Percentiles rank a stretch among this genome's conserved stretches.
Conservation (phyloP, 2,329 filamentous ascomycete genomes). For the Didymella pinodella region DNA sequence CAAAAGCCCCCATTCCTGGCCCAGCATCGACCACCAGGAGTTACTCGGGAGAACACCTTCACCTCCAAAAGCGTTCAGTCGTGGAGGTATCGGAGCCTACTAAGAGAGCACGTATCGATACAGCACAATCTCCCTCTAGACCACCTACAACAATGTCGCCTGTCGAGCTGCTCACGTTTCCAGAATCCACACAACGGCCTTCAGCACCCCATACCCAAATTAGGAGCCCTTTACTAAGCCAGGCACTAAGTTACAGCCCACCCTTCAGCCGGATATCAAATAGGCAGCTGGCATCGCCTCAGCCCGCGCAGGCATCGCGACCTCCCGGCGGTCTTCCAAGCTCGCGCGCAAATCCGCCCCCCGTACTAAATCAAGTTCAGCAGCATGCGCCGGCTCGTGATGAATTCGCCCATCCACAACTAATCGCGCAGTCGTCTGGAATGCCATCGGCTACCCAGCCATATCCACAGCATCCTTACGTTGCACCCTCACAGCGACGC, state of each 20-base stretch:
- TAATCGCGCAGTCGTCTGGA: not conserved
- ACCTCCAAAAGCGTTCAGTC: constrained; percentile 1
- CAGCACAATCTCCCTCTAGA: not conserved
- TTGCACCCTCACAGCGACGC: not conserved
- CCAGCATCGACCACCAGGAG: not conserved
- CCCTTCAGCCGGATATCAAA: constrained; percentile 2
- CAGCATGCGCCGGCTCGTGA: not conserved
- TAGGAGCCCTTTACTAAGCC: constrained; percentile 9
- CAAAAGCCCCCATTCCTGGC: too few relatives aligned
- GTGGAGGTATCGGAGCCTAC: not conserved
- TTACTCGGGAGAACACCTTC: not conserved
- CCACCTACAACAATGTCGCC: not conserved
- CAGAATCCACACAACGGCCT: constrained; percentile 3
- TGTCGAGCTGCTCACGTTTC: not conserved
- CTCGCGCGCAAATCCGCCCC: not conserved
- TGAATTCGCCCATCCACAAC: not conserved
- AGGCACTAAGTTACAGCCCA: constrained; percentile 12
- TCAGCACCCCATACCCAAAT: constrained; percentile 14
- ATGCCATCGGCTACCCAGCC: not conserved
- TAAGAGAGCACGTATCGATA: constrained; percentile 4
- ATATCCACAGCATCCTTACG: not conserved
- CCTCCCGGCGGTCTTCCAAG: not conserved
- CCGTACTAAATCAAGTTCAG: not conserved
- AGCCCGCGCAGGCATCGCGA: constrained; percentile 12
- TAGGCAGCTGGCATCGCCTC: constrained; percentile 17